Evolutionary conservation across 129 eudicot genomes (phyloP), one percentile per base, ranked within the genome.

Genomic region (Pittosporum tobira): DNA sequence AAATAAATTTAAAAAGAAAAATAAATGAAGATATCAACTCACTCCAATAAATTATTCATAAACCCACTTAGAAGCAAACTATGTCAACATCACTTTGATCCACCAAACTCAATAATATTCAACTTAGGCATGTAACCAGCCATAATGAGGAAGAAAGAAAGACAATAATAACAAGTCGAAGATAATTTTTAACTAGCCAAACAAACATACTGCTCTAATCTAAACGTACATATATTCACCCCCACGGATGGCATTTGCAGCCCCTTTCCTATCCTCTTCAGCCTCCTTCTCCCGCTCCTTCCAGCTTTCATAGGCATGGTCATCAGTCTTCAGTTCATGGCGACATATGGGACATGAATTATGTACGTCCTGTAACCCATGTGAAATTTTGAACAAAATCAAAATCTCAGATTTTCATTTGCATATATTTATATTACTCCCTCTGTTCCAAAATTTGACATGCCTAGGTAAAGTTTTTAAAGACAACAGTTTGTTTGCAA

Each of bases 191-290:
- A 49, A 49, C 15, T 21, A 21, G 55, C 30, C 55, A 49, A 11
- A 23, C 28, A 49, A 8, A 22, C 55, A 49, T 2, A 24, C 0
- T 23, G 50, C 31, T 18, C 25, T 38, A 6, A 27, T 42, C 69
- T 90, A 91, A 26, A 91, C 88, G 60, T 86, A 91, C 98, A 91
- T 91, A 62, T 87, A 91, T 77, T 91, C 98, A 54, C 98, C 98
- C 53, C 75, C 98, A 15, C 94, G 83, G 9, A 91, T 77, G 10
- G 96, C 98, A 62, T 91, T 91, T 0, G 90, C 98, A 69, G 98
- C 98, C 24, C 98, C 98, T 73, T 70, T 86, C 57, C 96, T 76
- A 72, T 86, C 98, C 73, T 91, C 98, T 68, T 86, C 98, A 0
- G 95, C 96, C 54, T 91, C 98, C 70, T 87, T 91, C 64, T 91